A percentile compares a stretch with the other conserved stretches of the same genome.
phyloP scores from a whole-genome alignment of 2,329 filamentous ascomycete genomes.

The Fusarium floridanum region DNA sequence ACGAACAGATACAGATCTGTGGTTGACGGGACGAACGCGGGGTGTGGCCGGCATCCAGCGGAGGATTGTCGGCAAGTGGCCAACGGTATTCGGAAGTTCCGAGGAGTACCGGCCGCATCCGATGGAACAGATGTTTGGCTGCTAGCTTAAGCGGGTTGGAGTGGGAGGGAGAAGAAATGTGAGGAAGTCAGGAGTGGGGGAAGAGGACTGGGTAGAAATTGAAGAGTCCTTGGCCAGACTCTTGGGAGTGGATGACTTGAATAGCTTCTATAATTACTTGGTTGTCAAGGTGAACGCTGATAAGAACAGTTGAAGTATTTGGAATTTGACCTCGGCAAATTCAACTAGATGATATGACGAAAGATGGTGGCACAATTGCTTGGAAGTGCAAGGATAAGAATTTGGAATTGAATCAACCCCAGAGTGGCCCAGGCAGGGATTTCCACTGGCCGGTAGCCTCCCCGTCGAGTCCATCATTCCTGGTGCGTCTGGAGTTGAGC shows the following conservation, averaged over 20 bases:
- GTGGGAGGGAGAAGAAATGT: background rate
- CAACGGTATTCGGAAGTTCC: slow-evolving; percentile 24
- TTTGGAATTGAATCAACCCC: slow-evolving; percentile 5
- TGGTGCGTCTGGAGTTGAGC: background rate
- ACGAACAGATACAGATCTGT: background rate
- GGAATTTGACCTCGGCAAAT: background rate
- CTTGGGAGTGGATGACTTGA: background rate
- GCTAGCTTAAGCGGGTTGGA: background rate
- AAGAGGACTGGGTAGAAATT: background rate
- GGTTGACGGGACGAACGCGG: background rate
- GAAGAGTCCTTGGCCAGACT: background rate
- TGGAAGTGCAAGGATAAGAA: background rate
- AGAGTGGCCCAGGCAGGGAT: slow-evolving; percentile 4
- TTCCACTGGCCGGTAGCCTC: background rate
- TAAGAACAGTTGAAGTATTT: background rate
- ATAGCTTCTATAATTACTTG: background rate
- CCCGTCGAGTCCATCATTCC: background rate
- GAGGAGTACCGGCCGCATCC: background rate
- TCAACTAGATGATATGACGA: slow-evolving; percentile 32
- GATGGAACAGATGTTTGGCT: background rate
- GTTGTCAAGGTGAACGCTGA: background rate
- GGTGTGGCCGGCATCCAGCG: slow-evolving; percentile 5
- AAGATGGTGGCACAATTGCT: background rate
- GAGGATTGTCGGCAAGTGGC: slow-evolving; percentile 19
- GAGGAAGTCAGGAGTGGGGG: background rate